These are phyloP conservation scores for Crithidia fasciculata DNA, from an alignment of 208 protist species.

Conservation along the genomic window DNA sequence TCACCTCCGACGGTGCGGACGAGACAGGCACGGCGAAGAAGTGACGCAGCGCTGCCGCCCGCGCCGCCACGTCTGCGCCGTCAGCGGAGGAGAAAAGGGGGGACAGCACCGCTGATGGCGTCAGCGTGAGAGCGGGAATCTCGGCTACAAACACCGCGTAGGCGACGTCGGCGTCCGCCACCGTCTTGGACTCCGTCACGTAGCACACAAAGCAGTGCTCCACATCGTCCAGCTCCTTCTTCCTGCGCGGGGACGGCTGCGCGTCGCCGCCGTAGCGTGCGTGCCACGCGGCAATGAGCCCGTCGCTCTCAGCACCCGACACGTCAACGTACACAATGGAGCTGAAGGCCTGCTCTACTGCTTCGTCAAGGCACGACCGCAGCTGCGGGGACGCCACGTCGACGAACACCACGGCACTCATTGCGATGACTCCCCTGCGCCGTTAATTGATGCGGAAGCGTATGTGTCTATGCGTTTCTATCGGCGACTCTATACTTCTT, in stretches of 20 bases:
- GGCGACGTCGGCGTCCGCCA: constrained; percentile 60
- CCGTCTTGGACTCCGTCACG: constrained; percentile 59
- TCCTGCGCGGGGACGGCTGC: background rate
- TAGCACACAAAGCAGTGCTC: constrained; percentile 56
- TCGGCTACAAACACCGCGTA: constrained; percentile 67
- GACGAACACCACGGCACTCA: constrained; percentile 22
- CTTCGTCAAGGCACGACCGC: background rate
- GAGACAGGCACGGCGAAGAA: constrained; percentile 36
- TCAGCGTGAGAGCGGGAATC: constrained; percentile 51
- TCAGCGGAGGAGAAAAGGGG: constrained; percentile 34
- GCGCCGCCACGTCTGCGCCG: background rate
- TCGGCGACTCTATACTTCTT: too few relatives aligned
- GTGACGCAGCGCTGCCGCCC: constrained; percentile 9
- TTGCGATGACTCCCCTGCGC: background rate
- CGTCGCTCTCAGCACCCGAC: constrained; percentile 3
- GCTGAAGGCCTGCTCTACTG: constrained; percentile 25
- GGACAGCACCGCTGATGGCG: constrained; percentile 37
- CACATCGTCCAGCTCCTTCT: constrained; percentile 21
- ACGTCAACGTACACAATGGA: constrained; percentile 4
- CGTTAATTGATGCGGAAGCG: background rate
- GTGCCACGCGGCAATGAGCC: constrained; percentile 29
- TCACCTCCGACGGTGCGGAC: constrained; percentile 29
- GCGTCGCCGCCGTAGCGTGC: constrained; percentile 9
- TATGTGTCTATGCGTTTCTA: background rate
- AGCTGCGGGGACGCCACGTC: constrained; percentile 18